A percentile compares a stretch with the other conserved stretches of the same genome.
Evolutionary conservation across 345 rosid species (phyloP).

Genomic region (Rhodamnia rubescens): DNA sequence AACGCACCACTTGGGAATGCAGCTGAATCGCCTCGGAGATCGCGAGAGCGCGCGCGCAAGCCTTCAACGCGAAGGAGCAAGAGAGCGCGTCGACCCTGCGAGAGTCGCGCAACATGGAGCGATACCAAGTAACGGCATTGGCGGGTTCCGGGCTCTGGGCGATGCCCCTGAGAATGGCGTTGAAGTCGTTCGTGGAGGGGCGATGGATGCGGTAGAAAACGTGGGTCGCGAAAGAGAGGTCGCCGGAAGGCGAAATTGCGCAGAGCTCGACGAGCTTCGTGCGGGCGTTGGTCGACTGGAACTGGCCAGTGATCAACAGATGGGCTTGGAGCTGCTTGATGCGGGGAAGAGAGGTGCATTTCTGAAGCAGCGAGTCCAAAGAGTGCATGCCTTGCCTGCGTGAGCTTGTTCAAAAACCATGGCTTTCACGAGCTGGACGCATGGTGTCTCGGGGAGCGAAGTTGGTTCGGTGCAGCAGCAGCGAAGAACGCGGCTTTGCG

Average conservation of each 20-base stretch:
- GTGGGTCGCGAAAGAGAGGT: slow-evolving; percentile 43
- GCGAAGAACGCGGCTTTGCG: background rate
- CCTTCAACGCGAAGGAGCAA: slow-evolving; percentile 69
- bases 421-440: background rate
- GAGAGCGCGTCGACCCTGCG: slow-evolving; percentile 62
- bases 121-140: slow-evolving; percentile 47
- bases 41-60: slow-evolving; percentile 61
- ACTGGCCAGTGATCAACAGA: slow-evolving; percentile 45
- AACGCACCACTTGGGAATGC: slow-evolving; percentile 38
- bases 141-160: slow-evolving; percentile 40
- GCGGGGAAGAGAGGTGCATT: slow-evolving; percentile 35
- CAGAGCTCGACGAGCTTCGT: slow-evolving; percentile 69
- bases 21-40: slow-evolving; percentile 37
- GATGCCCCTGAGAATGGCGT: slow-evolving; percentile 77
- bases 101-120: slow-evolving; percentile 28
- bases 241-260: slow-evolving; percentile 42
- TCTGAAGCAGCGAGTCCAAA: slow-evolving; percentile 20
- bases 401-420: background rate
- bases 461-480: background rate
- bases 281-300: slow-evolving; percentile 34
- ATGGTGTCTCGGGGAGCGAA: background rate
- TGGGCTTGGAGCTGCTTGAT: slow-evolving; percentile 62
- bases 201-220: slow-evolving; percentile 30
- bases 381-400: background rate
- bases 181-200: slow-evolving; percentile 79